Evolutionary conservation across 2,329 filamentous ascomycete species (phyloP).

Genomic region (Chrysoporthe deuterocubensis): DNA sequence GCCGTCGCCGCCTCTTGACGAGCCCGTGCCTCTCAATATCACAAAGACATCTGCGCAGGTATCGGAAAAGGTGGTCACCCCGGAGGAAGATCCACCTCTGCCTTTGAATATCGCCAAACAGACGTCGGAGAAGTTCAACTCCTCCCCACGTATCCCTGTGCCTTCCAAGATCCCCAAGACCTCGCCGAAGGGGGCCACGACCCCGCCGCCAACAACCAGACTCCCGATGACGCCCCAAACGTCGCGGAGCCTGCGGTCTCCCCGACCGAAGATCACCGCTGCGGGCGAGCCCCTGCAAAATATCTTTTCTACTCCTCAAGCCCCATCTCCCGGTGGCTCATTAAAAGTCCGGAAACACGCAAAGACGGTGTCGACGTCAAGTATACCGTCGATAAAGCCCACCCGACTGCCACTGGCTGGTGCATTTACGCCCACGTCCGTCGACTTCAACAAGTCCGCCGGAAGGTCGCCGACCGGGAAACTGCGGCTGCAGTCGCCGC

Average conservation of each 20-base stretch:
- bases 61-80: conserved; percentile 31
- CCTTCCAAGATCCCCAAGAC: conserved; percentile 59
- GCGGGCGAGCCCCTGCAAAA: conserved; percentile 20
- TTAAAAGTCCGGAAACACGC: conserved; percentile 40
- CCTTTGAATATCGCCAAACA: conserved; percentile 58
- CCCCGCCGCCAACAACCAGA: conserved; percentile 36
- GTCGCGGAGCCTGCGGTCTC: conserved; percentile 43
- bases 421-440: conserved; percentile 33
- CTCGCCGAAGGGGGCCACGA: conserved; percentile 32
- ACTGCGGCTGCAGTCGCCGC: conserved; percentile 70
- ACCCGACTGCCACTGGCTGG: conserved; percentile 38
- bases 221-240: conserved; percentile 56
- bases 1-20: neutral
- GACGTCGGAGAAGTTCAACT: conserved; percentile 62
- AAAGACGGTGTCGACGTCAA: conserved; percentile 57
- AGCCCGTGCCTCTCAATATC: neutral
- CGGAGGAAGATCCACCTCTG: conserved; percentile 37
- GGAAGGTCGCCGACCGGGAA: conserved; percentile 49
- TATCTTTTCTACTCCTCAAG: conserved; percentile 25
- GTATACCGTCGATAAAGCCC: conserved; percentile 58
- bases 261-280: conserved; percentile 55
- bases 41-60: conserved; percentile 22
- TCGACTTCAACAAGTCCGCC: conserved; percentile 34
- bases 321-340: conserved; percentile 24
- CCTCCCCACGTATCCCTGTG: conserved; percentile 48